Base-by-base conservation (phyloP, 164 flowering plant genomes). In the Platanus orientalis region DNA sequence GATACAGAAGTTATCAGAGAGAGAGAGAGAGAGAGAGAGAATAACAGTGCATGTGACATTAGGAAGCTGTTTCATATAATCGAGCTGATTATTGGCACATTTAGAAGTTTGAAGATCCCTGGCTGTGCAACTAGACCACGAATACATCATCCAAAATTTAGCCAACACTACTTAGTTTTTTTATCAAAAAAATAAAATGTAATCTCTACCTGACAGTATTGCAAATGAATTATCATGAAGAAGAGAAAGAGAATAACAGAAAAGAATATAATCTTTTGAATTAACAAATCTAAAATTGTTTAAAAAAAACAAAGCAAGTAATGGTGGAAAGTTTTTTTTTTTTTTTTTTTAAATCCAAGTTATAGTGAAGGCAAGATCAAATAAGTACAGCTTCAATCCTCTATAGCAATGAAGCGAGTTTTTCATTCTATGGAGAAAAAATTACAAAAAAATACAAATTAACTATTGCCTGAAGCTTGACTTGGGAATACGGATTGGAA, bases 381-480 rank as follows among this genome's bases (percentile, higher is more conserved):
- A 50, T 26, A 11, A 12, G 17, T 12, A 50, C 17, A 53, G 45
- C 4, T 58, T 23, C n/a, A 53, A 19, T 21, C 17, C 11, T 50
- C 1, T n/a, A 26, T 17, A 16, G 20, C 27, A 54, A 12, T 40
- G 27, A 6, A 57, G 52, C 23, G 39, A 45, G 20, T 28, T 28
- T 14, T 19, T 20, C 26, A 49, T 59, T 51, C 25, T 40, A 69
- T 9, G 9, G 25, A 6, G 51, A 30, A 7, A n/a, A 53, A 64
- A 68, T 30, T 12, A 50, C 21, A 36, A 44, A 55, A n/a, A n/a
- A 49, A 47, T 7, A 9, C 26, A 67, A 60, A 21, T n/a, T 21
- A 57, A 36, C 24, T 45, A 50, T 59, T 80, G 63, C 87, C 89
- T 82, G 91, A 76, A 75, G 71, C 65, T 75, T 66, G 83, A 66